Base-by-base conservation (phyloP, 1,284 basidiomycete species). In the Coniferiporia sulphurascens region DNA sequence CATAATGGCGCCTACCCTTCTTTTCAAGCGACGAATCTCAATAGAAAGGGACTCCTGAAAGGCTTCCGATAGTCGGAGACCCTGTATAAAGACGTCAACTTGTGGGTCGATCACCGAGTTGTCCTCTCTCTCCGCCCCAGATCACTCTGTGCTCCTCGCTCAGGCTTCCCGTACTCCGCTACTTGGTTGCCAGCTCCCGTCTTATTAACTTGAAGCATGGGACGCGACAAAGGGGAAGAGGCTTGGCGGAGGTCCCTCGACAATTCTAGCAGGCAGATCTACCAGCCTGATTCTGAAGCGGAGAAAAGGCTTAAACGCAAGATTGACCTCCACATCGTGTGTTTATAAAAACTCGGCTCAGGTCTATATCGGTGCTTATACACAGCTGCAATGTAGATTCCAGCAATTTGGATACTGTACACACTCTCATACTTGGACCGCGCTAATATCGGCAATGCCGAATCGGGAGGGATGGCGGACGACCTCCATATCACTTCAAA, bases 371-470 rank as follows among this genome's bases (percentile, higher is more conserved):
- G 12, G 7, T 17, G 49, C 8, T n/a, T 2, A 27, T 5, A 27
- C 5, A 27, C 27, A 36, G 21, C 21, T 56, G 5, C 15, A 35
- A n/a, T 27, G 12, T 22, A 56, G 55, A 17, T 56, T 4, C 55
- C 55, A 32, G 36, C 55, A 17, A n/a, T 56, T 43, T 56, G 55
- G 55, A 34, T 56, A 59, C 71, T 92, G 62, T 91, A 91, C 71
- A 76, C 91, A 43, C 74, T 91, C 48, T 85, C 85, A 63, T 87
- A 87, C 72, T 71, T 87, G 55, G 91, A 93, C 72, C 81, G 91
- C 56, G 86, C 88, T 46, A 89, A 87, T 65, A 89, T 93, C 65
- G 90, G 89, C 68, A 92, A 92, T 72, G 88, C 88, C 10, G 84
- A 50, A 21, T 48, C 41, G 12, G 55, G 55, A 6, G 55, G 55